phyloP scores from a whole-genome alignment of 192 early-diverging fungal genomes.

The Paraglomus occultum region DNA sequence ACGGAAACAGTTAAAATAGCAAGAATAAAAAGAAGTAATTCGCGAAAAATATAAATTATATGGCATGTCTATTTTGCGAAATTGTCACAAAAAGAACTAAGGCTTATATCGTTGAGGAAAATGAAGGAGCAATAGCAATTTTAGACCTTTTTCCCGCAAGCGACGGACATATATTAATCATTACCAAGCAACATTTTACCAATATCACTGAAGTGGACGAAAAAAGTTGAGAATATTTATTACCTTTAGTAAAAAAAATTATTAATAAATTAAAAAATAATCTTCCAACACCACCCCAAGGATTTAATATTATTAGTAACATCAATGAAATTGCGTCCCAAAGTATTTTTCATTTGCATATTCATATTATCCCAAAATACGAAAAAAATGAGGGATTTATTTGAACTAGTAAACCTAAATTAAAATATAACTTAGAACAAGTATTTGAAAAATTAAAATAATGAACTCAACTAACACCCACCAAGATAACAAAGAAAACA shows the following conservation, averaged over 20 bases:
- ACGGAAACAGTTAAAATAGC: too few relatives aligned
- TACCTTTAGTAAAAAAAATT: neutral
- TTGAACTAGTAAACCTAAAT: conserved; percentile 20
- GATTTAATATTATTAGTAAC: conserved; percentile 20
- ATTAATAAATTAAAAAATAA: neutral
- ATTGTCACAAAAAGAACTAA: conserved; percentile 2
- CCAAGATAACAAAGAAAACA: too few relatives aligned
- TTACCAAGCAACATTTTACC: neutral
- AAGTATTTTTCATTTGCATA: conserved; percentile 14
- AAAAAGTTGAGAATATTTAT: conserved; percentile 1
- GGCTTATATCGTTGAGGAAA: neutral
- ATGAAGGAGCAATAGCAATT: neutral
- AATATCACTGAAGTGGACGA: neutral
- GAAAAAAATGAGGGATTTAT: neutral
- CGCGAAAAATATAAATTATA: too few relatives aligned
- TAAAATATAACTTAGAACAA: conserved; percentile 2
- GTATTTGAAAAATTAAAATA: neutral
- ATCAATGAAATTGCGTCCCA: neutral
- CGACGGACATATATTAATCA: neutral
- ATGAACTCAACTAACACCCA: too few relatives aligned
- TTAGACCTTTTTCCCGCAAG: conserved; percentile 3
- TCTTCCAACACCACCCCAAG: neutral
- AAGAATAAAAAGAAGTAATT: too few relatives aligned
- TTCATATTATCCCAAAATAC: conserved; percentile 15
- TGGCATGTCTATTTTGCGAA: conserved; percentile 11